Conservation (phyloP, 2,329 filamentous ascomycete species). For the Microdochium bolleyi region DNA sequence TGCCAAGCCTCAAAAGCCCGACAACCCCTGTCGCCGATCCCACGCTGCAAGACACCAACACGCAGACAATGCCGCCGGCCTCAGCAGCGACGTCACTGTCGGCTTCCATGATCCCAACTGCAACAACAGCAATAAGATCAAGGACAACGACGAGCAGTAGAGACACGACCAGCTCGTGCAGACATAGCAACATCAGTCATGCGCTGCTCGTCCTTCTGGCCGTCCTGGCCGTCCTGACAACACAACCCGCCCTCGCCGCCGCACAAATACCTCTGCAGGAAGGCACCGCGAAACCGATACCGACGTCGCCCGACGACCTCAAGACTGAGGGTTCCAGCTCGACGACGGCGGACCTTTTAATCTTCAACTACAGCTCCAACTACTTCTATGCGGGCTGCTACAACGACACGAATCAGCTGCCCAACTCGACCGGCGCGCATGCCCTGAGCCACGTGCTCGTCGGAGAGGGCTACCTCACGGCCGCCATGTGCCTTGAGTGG, state of each 20-base stretch:
- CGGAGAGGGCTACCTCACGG: conserved; percentile 40
- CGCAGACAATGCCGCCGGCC: not conserved
- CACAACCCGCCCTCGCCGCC: not conserved
- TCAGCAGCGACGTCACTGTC: not conserved
- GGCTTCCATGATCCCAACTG: no score
- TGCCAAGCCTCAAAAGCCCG: not conserved
- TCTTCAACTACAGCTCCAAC: conserved; percentile 24
- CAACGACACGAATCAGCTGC: conserved; percentile 45
- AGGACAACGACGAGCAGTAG: not conserved
- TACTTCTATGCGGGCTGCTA: conserved; percentile 51
- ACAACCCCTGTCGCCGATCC: no score
- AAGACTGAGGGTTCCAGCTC: no score
- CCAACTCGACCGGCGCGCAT: conserved; percentile 28
- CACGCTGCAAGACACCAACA: not conserved
- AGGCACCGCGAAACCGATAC: not conserved
- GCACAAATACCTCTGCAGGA: not conserved
- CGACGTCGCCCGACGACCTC: no score
- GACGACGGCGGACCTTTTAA: not conserved
- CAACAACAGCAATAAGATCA: not conserved
- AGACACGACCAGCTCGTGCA: not conserved
- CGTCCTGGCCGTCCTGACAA: not conserved
- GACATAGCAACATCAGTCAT: not conserved
- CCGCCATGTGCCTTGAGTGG: conserved; percentile 39
- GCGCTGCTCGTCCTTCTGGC: not conserved
- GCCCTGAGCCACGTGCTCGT: conserved; percentile 36